Conservation (phyloP, 441 rosid genomes). For the Melastoma candidum region DNA sequence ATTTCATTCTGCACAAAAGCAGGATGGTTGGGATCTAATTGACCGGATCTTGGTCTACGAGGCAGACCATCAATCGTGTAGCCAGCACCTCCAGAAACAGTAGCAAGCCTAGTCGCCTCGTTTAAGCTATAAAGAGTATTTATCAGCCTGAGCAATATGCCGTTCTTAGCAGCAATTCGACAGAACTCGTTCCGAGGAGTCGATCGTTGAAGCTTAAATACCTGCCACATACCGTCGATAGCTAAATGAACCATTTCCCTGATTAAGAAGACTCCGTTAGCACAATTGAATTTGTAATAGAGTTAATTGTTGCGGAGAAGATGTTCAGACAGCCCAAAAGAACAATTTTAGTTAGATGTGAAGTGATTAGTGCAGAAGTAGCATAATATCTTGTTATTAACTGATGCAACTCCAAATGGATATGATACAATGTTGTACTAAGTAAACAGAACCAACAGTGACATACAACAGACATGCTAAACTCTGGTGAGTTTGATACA, state of each 20-base stretch:
- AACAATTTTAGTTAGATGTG: too few relatives aligned
- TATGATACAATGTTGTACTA: too few relatives aligned
- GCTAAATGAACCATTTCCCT: slow-evolving; percentile 99
- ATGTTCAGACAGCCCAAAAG: not conserved
- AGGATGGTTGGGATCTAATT: slow-evolving; percentile 49
- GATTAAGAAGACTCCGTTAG: slow-evolving; percentile 28
- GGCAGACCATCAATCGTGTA: slow-evolving; percentile 42
- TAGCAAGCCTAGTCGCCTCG: slow-evolving; percentile 86
- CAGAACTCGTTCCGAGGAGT: slow-evolving; percentile 95
- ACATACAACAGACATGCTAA: too few relatives aligned
- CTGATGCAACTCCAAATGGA: too few relatives aligned
- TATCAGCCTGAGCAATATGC: slow-evolving; percentile 74
- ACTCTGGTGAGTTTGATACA: too few relatives aligned
- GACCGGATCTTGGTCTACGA: slow-evolving; percentile 68
- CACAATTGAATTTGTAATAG: slow-evolving; percentile 2
- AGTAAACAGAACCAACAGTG: too few relatives aligned
- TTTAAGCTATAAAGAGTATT: slow-evolving; percentile 96
- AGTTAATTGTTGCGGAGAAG: slow-evolving; percentile 4
- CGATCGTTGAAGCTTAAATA: slow-evolving; percentile 90
- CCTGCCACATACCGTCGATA: slow-evolving; percentile 99
- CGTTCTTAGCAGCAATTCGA: slow-evolving; percentile 90
- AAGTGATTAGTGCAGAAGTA: too few relatives aligned
- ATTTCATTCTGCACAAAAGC: slow-evolving; percentile 47
- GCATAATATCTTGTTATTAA: too few relatives aligned
- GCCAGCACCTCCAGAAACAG: slow-evolving; percentile 55